Base-by-base conservation (phyloP, 805 yeast species). In the Barnettozyma botsteinii region DNA sequence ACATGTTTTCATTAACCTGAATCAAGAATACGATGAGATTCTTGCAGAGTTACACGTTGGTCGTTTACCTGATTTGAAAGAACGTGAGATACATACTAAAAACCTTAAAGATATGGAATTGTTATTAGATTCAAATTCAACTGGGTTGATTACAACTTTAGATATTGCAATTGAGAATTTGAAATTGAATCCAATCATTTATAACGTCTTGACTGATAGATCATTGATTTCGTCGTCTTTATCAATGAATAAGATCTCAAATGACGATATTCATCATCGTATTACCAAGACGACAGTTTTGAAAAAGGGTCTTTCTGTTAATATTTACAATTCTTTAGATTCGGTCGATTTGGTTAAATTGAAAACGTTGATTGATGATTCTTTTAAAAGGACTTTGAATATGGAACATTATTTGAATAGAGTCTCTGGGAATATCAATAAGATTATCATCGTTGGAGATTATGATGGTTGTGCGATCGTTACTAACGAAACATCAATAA, bases 401-500 rank as follows among this genome's bases (percentile, higher is more conserved):
- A 52, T 77, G 41, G 72, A 75, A 0, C 79, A 76, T 47, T 93
- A 89, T 55, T 61, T 87, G 19, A 43, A 65, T 3, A 66, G 98
- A 37, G 71, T 93, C 27, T 72, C 79, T 45, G 69, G 77, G 1
- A 67, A 68, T 2, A 67, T 91, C 4, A 89, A 96, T 0, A 82
- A 85, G 0, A 59, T 93, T 10, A 79, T 93, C 13, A 73, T 93
- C 12, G 86, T 91, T 3, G 98, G 98, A 1, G 93, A 91, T 55
- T 93, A 93, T 59, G 96, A 89, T 49, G 98, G 98, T 3, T 88
- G 86, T 14, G 97, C 98, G 0, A 82, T 93, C 13, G 73, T 91
- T 26, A 93, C 98, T 0, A 82, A 86, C 77, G 98, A 91, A 31
- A 43, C 58, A 1, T 55, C 60, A 4, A 44, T 55, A 1, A 28